A percentile compares a stretch with the other conserved stretches of the same genome.
Evolutionary conservation across 2,329 filamentous ascomycete species (phyloP).

Genomic region (Arthrobotrys sinensis): DNA sequence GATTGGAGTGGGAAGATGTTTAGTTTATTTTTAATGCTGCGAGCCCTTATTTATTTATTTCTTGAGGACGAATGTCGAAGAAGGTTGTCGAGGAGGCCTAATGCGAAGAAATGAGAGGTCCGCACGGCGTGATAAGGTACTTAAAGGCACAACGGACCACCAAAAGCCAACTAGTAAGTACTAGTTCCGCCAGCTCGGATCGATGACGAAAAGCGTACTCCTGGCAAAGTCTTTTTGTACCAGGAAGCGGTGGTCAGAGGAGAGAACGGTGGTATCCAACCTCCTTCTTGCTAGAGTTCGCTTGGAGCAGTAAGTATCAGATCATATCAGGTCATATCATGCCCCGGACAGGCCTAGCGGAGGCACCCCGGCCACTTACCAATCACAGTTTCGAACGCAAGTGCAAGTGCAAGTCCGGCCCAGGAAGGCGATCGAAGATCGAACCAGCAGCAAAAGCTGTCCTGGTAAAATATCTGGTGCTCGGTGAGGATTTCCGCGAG

Average conservation of each 20-base stretch:
- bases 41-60: conserved; percentile 41
- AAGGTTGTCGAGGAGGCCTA: neutral
- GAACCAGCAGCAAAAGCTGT: conserved; percentile 7
- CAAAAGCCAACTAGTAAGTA: neutral
- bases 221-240: conserved; percentile 25
- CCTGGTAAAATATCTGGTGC: conserved; percentile 4
- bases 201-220: conserved; percentile 59
- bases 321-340: conserved; percentile 59
- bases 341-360: conserved; percentile 39
- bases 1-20: conserved; percentile 3
- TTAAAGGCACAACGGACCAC: conserved; percentile 25
- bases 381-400: conserved; percentile 39
- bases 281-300: conserved; percentile 44
- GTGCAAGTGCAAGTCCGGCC: conserved; percentile 33
- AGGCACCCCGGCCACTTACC: conserved; percentile 49
- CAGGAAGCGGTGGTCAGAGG: conserved; percentile 19
- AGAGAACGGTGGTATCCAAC: conserved; percentile 52
- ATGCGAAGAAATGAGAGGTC: conserved; percentile 19
- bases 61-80: conserved; percentile 5
- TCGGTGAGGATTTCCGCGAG: neutral
- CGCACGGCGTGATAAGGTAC: conserved; percentile 20
- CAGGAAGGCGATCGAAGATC: conserved; percentile 59
- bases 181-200: conserved; percentile 52
- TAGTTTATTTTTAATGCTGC: too few species aligned
- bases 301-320: conserved; percentile 58